phyloP scores from a whole-genome alignment of 139 green algal genomes.

The Haematococcus lacustris region DNA sequence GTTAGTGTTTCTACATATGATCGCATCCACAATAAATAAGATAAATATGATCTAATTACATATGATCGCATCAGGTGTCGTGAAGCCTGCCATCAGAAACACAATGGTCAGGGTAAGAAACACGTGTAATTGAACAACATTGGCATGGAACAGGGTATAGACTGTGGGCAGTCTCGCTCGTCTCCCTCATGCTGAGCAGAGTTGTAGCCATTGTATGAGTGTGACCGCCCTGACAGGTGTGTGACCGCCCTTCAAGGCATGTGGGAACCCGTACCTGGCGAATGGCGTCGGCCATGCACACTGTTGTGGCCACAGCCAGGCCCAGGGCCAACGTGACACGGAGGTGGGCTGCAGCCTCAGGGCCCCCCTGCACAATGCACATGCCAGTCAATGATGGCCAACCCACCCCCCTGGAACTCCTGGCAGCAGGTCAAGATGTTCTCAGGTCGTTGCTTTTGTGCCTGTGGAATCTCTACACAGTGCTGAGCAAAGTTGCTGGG shows the following conservation, averaged over 20 bases:
- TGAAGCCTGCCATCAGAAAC: too few relatives aligned
- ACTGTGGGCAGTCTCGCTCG: background rate
- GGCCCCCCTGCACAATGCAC: too few relatives aligned
- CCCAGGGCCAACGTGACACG: background rate
- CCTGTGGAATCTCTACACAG: background rate
- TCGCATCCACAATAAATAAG: too few relatives aligned
- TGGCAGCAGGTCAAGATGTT: background rate
- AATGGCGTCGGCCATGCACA: slow-evolving; percentile 49
- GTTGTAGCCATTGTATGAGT: background rate
- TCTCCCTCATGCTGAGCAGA: background rate
- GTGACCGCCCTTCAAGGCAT: background rate
- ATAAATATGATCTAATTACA: too few relatives aligned
- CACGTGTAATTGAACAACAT: background rate
- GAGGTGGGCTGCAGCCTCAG: too few relatives aligned
- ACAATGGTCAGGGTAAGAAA: background rate
- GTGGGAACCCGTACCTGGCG: slow-evolving; percentile 33
- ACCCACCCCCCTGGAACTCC: background rate
- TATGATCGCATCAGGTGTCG: too few relatives aligned
- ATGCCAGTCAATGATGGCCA: background rate
- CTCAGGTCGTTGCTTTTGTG: background rate
- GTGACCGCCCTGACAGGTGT: background rate
- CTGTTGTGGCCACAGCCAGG: slow-evolving; percentile 9
- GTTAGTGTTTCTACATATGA: too few relatives aligned
- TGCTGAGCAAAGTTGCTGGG: too few relatives aligned
- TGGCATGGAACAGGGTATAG: too few relatives aligned